These are phyloP conservation scores for Calonectria pteridis DNA, from an alignment of 2,329 filamentous ascomycete species.

Conservation along the genomic window DNA sequence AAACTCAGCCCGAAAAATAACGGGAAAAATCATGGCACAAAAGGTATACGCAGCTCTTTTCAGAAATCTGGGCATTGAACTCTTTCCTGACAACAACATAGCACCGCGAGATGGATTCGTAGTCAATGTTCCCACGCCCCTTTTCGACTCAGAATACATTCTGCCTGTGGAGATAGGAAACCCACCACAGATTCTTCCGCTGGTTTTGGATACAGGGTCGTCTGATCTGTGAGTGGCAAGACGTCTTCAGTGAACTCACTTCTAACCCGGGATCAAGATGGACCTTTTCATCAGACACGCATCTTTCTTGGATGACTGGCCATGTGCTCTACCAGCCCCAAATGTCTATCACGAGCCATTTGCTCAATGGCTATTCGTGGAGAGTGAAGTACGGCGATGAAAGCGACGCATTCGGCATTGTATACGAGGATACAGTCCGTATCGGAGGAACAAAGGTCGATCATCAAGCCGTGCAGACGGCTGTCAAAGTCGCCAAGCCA, in stretches of 20 bases:
- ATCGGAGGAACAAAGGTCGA: neutral
- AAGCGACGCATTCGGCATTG: neutral
- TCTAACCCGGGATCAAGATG: constrained; percentile 57
- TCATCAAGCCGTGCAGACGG: neutral
- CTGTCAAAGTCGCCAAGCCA: neutral
- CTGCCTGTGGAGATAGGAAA: constrained; percentile 58
- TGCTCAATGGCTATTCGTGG: neutral
- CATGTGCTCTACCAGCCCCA: neutral
- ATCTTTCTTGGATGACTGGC: neutral
- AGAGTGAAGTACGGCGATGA: neutral
- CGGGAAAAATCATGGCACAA: neutral
- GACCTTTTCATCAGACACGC: constrained; percentile 50
- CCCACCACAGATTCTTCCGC: constrained; percentile 55
- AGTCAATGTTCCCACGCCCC: neutral
- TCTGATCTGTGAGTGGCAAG: constrained; percentile 58
- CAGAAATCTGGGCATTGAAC: neutral
- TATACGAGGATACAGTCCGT: neutral
- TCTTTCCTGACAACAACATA: neutral
- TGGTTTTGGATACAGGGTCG: constrained; percentile 61
- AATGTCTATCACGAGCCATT: neutral
- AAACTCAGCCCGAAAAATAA: neutral
- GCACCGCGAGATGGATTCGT: neutral
- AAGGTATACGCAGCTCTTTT: neutral
- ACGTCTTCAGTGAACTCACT: too few relatives aligned
- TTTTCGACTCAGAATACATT: constrained; percentile 52